These are phyloP conservation scores for Exophiala sp. DNA, from an alignment of 2,329 filamentous ascomycete genomes.

Conservation along the genomic window DNA sequence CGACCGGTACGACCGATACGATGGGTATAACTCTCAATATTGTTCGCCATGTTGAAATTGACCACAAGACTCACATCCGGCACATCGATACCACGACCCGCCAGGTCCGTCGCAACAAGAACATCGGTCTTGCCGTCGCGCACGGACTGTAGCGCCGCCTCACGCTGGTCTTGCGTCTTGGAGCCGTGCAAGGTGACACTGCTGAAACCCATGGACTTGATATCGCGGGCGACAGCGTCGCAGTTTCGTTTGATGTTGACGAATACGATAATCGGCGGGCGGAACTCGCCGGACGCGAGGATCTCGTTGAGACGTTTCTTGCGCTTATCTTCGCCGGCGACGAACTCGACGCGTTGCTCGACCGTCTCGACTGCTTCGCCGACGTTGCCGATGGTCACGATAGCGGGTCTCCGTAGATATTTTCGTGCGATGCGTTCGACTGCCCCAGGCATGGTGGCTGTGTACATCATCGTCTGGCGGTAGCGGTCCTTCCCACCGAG, in stretches of 20 bases:
- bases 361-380: conserved; percentile 97
- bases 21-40: conserved; percentile 94
- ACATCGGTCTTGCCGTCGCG: conserved; percentile 78
- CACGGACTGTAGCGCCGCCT: conserved; percentile 82
- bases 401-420: conserved; percentile 87
- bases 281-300: conserved; percentile 73
- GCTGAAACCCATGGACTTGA: conserved; percentile 89
- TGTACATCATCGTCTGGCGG: conserved; percentile 99
- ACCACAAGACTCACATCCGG: conserved; percentile 89
- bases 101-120: conserved; percentile 91
- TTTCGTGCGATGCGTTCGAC: conserved; percentile 97
- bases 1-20: conserved; percentile 94
- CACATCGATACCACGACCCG: conserved; percentile 96
- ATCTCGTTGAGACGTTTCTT: conserved; percentile 96
- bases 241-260: conserved; percentile 99
- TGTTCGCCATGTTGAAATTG: conserved; percentile 98
- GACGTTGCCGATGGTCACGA: conserved; percentile 88
- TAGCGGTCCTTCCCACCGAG: conserved; percentile 75
- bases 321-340: conserved; percentile 86
- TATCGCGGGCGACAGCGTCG: conserved; percentile 88
- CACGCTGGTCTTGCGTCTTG: conserved; percentile 97
- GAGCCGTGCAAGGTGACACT: conserved; percentile 88
- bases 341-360: conserved; percentile 92
- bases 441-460: conserved; percentile 89
- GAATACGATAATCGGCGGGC: conserved; percentile 93